These are phyloP conservation scores for Herpetospermum pedunculosum DNA, from an alignment of 306 rosid genomes.

Conservation along the genomic window DNA sequence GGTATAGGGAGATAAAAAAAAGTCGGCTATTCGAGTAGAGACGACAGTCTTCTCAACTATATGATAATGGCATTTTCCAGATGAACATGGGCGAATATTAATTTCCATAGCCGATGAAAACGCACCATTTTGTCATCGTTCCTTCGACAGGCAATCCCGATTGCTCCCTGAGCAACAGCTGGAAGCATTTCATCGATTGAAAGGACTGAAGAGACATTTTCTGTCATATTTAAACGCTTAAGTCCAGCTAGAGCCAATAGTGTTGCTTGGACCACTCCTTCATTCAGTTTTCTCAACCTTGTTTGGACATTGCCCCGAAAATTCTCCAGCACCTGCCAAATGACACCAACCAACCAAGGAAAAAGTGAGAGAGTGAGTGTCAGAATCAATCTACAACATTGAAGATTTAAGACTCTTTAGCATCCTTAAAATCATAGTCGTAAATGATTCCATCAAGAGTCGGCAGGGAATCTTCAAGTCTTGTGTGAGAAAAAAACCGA, in stretches of 20 bases:
- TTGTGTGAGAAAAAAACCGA: background rate
- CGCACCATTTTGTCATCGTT: conserved; percentile 63
- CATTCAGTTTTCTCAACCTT: conserved; percentile 64
- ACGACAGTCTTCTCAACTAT: background rate
- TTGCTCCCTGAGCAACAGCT: conserved; percentile 65
- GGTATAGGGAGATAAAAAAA: background rate
- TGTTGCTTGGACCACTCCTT: conserved; percentile 94
- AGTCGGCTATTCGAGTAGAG: background rate
- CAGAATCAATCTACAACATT: background rate
- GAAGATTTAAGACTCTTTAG: background rate
- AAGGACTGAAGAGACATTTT: conserved; percentile 37
- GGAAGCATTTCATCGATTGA: conserved; percentile 58
- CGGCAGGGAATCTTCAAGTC: background rate
- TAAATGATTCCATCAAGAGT: background rate
- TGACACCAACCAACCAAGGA: conserved; percentile 5
- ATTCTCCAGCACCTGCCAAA: conserved; percentile 70
- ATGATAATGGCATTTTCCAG: background rate
- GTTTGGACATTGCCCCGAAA: conserved; percentile 97
- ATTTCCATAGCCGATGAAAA: background rate
- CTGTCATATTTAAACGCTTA: conserved; percentile 59
- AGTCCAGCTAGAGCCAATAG: conserved; percentile 90
- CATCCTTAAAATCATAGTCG: background rate
- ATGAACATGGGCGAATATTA: background rate
- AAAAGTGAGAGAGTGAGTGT: background rate
- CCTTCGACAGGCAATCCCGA: conserved; percentile 52